phyloP scores from a whole-genome alignment of 768 basidiomycete species.

The Pleurotus tuoliensis region DNA sequence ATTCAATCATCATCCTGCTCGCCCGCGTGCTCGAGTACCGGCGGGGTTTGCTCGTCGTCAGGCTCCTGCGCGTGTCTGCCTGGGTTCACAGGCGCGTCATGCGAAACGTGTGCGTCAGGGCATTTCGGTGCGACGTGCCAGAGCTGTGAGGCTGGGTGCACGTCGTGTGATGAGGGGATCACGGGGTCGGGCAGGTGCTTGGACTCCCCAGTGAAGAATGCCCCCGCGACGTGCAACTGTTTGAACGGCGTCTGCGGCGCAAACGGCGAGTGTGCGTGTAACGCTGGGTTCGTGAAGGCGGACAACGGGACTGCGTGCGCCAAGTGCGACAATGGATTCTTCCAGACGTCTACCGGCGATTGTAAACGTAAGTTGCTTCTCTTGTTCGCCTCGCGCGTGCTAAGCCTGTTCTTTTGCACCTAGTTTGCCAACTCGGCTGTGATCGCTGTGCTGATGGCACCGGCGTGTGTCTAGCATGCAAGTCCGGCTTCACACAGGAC shows the following conservation, averaged over 20 bases:
- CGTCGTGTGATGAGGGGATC: slow-evolving; percentile 71
- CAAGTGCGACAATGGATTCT: slow-evolving; percentile 62
- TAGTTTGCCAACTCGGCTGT: slow-evolving; percentile 67
- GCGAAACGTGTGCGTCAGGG: slow-evolving; percentile 66
- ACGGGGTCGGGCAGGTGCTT: slow-evolving; percentile 73
- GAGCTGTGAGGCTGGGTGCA: slow-evolving; percentile 61
- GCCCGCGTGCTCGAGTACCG: slow-evolving; percentile 59
- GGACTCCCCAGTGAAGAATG: slow-evolving; percentile 35
- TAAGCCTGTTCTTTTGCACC: too few species aligned
- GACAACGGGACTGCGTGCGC: slow-evolving; percentile 65
- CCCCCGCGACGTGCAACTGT: slow-evolving; percentile 70
- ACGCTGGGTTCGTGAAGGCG: slow-evolving; percentile 55
- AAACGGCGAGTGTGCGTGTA: slow-evolving; percentile 63
- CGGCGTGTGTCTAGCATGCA: slow-evolving; percentile 70
- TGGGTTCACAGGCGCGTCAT: slow-evolving; percentile 72
- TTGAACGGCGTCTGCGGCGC: slow-evolving; percentile 70
- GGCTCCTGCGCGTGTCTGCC: slow-evolving; percentile 67
- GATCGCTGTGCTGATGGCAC: slow-evolving; percentile 55
- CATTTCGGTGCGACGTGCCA: slow-evolving; percentile 71
- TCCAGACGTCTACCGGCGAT: slow-evolving; percentile 50
- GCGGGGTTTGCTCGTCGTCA: slow-evolving; percentile 58
- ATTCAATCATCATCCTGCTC: slow-evolving; percentile 59
- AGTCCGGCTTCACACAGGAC: slow-evolving; percentile 61
- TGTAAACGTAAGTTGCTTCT: slow-evolving; percentile 47
- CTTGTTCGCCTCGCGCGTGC: too few species aligned